A percentile compares a stretch with the other conserved stretches of the same genome.
phyloP scores from a whole-genome alignment of 345 rosid species.

The Ceriops zippeliana region DNA sequence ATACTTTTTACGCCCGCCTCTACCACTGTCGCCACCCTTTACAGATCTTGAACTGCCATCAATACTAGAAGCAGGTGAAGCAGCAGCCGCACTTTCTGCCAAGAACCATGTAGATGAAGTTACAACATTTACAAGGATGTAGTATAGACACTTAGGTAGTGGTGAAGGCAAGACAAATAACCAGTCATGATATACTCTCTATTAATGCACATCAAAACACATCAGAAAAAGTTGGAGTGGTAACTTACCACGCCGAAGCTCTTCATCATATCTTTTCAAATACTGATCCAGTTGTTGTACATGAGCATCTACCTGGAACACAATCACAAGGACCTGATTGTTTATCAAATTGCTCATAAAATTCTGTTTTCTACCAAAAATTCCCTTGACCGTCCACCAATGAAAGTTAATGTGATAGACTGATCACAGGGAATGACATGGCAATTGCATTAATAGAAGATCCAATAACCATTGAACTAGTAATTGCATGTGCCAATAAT shows the following conservation, averaged over 20 bases:
- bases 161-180: not conserved
- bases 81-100: slow-evolving; percentile 52
- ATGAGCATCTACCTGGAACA: slow-evolving; percentile 84
- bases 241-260: slow-evolving; percentile 66
- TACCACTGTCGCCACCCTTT: slow-evolving; percentile 65
- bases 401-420: not conserved
- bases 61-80: slow-evolving; percentile 37
- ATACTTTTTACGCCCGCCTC: slow-evolving; percentile 98
- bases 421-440: not conserved
- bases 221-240: not conserved
- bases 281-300: slow-evolving; percentile 93
- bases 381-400: too few species aligned
- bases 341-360: too few species aligned
- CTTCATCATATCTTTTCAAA: slow-evolving; percentile 71
- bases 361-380: too few species aligned
- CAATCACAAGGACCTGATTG: too few species aligned
- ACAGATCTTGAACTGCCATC: slow-evolving; percentile 56
- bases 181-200: not conserved
- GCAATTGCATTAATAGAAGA: not conserved
- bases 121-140: not conserved
- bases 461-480: not conserved
- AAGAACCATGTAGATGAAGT: slow-evolving; percentile 6
- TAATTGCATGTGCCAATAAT: not conserved
- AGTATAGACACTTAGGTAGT: not conserved
- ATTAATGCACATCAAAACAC: not conserved